Conservation (phyloP, 1,284 basidiomycete species). For the Puccinia coronata region DNA sequence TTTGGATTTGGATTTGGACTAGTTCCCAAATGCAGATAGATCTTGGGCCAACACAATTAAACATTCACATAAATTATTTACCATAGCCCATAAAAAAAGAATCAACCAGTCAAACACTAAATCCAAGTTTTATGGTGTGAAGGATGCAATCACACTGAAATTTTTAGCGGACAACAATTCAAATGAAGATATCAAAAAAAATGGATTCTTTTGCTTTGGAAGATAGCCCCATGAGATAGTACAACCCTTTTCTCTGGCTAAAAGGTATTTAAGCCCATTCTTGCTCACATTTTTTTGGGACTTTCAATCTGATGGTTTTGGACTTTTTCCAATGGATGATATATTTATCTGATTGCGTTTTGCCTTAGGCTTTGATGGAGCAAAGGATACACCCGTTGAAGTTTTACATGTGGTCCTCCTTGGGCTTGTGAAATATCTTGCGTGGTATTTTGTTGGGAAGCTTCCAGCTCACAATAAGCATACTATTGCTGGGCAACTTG, state of each 20-base stretch:
- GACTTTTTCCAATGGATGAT: not conserved
- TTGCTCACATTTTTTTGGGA: no score
- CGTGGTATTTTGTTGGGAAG: conserved; percentile 50
- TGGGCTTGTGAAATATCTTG: conserved; percentile 61
- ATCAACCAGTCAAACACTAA: no score
- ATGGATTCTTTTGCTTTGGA: no score
- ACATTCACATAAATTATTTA: not conserved
- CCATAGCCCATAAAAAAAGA: not conserved
- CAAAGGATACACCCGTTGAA: conserved; percentile 56
- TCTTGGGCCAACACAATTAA: not conserved
- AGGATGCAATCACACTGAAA: not conserved
- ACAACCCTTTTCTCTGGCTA: not conserved
- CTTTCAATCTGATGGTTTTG: not conserved
- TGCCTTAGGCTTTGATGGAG: not conserved
- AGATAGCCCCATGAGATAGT: not conserved
- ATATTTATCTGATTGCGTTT: no score
- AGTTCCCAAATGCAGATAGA: not conserved
- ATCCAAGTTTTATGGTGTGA: not conserved
- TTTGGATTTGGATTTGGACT: no score
- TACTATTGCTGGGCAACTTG: not conserved
- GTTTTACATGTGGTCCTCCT: conserved; percentile 60
- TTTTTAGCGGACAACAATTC: not conserved
- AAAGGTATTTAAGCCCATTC: no score
- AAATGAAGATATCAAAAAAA: not conserved
- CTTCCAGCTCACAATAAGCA: not conserved